Percentiles rank a stretch among this genome's conserved stretches.
phyloP scores from a whole-genome alignment of 2,329 filamentous ascomycete species.

The Allantophomopsis lycopodina region DNA sequence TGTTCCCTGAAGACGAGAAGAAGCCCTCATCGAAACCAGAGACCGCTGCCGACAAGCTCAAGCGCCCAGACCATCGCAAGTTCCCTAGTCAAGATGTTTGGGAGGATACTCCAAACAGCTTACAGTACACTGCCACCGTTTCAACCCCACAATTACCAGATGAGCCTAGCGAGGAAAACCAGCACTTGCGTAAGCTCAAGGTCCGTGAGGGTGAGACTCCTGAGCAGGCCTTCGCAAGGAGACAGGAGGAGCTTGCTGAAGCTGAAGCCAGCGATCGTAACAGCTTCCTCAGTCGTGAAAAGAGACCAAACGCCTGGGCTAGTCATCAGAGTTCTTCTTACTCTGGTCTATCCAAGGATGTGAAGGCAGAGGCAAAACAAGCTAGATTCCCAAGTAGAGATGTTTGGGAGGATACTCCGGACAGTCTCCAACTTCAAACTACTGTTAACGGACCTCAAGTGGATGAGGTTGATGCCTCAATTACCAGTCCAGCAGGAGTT shows the following conservation, averaged over 20 bases:
- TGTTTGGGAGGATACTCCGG: conserved; percentile 88
- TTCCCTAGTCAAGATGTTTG: conserved; percentile 95
- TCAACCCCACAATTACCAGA: conserved; percentile 59
- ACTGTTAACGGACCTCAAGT: conserved; percentile 48
- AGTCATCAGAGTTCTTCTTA: conserved; percentile 15
- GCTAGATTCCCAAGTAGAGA: conserved; percentile 76
- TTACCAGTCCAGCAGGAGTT: conserved; percentile 22
- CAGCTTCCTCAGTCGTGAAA: conserved; percentile 38
- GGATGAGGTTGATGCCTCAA: conserved; percentile 20
- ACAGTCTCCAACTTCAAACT: conserved; percentile 67
- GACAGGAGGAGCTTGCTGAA: conserved; percentile 52
- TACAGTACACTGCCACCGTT: conserved; percentile 68
- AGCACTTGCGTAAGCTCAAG: conserved; percentile 2
- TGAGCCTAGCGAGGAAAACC: conserved; percentile 16
- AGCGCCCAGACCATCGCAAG: conserved; percentile 42
- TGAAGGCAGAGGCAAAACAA: conserved; percentile 43
- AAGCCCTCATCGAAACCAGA: conserved; percentile 30
- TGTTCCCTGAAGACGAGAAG: conserved; percentile 72
- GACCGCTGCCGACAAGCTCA: conserved; percentile 39
- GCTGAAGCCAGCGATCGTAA: conserved; percentile 30
- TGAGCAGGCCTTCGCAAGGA: conserved; percentile 51
- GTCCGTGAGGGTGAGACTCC: conserved; percentile 31
- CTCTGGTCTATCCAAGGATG: conserved; percentile 27
- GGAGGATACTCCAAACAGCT: conserved; percentile 87
- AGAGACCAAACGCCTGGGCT: conserved; percentile 33